A percentile compares a stretch with the other conserved stretches of the same genome.
Evolutionary conservation across 2,329 filamentous ascomycete genomes (phyloP).

Genomic region (Hymenoscyphus infarciens): DNA sequence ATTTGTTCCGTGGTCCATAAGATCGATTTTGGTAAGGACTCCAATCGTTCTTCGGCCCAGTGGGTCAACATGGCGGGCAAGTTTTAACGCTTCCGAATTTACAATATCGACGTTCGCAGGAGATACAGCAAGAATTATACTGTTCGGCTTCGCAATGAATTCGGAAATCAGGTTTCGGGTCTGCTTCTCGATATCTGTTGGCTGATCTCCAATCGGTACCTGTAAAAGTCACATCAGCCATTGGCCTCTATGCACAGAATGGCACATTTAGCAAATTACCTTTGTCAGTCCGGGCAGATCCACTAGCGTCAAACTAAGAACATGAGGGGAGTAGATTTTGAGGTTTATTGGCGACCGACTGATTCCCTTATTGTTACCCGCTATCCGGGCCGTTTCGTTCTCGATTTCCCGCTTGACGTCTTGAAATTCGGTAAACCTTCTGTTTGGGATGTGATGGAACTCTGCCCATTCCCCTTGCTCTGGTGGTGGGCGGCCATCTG

Average conservation of each 20-base stretch:
- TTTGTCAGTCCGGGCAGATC: slow-evolving; percentile 96
- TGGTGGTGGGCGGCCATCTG: slow-evolving; percentile 63
- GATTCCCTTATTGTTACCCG: slow-evolving; percentile 96
- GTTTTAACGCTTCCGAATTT: slow-evolving; percentile 95
- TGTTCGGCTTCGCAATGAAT: slow-evolving; percentile 98
- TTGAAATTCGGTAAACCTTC: slow-evolving; percentile 84
- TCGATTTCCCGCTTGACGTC: slow-evolving; percentile 97
- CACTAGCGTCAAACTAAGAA: slow-evolving; percentile 92
- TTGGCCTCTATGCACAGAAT: background rate
- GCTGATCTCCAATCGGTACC: slow-evolving; percentile 97
- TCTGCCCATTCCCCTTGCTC: slow-evolving; percentile 78
- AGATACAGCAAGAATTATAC: slow-evolving; percentile 93
- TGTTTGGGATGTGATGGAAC: slow-evolving; percentile 90
- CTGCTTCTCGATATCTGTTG: slow-evolving; percentile 97
- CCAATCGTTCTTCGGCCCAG: slow-evolving; percentile 93
- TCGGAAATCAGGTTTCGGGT: slow-evolving; percentile 94
- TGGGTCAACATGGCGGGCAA: slow-evolving; percentile 93
- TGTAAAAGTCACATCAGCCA: slow-evolving; percentile 35
- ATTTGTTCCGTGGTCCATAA: slow-evolving; percentile 99
- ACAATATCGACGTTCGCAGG: slow-evolving; percentile 97
- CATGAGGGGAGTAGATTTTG: slow-evolving; percentile 96
- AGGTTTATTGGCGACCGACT: slow-evolving; percentile 96
- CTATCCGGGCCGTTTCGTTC: slow-evolving; percentile 91
- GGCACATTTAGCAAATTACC: slow-evolving; percentile 43
- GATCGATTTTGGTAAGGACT: slow-evolving; percentile 91